phyloP scores from a whole-genome alignment of 768 basidiomycete genomes.

The Phaffia tasmanica region DNA sequence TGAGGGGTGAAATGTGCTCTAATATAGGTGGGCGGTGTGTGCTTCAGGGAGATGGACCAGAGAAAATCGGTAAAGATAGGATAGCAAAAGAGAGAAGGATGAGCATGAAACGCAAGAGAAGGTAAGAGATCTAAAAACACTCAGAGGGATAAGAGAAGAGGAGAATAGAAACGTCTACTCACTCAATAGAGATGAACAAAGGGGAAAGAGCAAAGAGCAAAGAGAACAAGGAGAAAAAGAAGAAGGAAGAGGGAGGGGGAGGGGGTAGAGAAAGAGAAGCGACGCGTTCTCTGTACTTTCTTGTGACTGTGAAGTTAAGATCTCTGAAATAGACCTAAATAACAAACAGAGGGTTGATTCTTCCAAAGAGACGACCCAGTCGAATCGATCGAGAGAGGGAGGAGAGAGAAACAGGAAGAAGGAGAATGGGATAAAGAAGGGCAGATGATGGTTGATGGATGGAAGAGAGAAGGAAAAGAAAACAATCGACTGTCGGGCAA shows the following conservation, averaged over 20 bases:
- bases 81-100: too few species aligned
- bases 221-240: too few species aligned
- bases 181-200: too few species aligned
- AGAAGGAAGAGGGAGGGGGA: background rate
- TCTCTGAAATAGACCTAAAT: background rate
- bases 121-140: too few species aligned
- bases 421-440: background rate
- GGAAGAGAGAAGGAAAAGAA: slow-evolving; percentile 1
- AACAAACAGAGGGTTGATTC: background rate
- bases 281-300: background rate
- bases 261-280: background rate
- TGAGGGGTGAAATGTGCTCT: background rate
- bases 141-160: too few species aligned
- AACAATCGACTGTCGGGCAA: background rate
- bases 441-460: background rate
- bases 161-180: too few species aligned
- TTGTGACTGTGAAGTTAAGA: too few species aligned
- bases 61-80: too few species aligned
- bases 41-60: too few species aligned
- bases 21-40: too few species aligned
- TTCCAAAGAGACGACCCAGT: background rate
- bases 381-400: background rate
- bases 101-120: too few species aligned
- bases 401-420: too few species aligned
- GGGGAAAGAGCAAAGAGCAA: background rate